Evolutionary conservation across 2,329 filamentous ascomycete species (phyloP).

Genomic region (Ophiostoma perfectum): DNA sequence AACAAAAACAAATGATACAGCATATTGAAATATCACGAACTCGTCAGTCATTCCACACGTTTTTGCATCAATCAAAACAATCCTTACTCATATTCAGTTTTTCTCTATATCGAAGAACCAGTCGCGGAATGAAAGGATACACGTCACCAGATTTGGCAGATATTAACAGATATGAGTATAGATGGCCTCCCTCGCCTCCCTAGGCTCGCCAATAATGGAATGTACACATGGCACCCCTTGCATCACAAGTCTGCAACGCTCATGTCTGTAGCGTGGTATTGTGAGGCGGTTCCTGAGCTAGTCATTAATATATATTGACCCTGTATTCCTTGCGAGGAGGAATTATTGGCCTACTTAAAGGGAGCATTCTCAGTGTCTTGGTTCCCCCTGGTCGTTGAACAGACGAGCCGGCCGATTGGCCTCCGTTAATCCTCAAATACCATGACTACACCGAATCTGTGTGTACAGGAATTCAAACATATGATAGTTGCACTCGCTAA

Average conservation of each 20-base stretch:
- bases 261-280: not conserved
- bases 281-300: not conserved
- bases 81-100: not conserved
- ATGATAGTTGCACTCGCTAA: not conserved
- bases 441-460: not conserved
- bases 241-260: not conserved
- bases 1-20: no score
- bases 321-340: slow-evolving; percentile 6
- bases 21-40: no score
- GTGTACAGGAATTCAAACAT: not conserved
- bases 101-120: not conserved
- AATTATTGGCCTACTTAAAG: not conserved
- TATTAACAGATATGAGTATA: not conserved
- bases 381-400: no score
- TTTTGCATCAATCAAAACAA: not conserved
- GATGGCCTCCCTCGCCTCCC: not conserved
- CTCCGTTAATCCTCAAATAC: not conserved
- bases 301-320: slow-evolving; percentile 11
- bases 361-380: not conserved
- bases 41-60: no score
- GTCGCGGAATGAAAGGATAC: not conserved
- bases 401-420: not conserved
- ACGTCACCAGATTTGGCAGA: not conserved
- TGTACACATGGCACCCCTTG: slow-evolving; percentile 10
- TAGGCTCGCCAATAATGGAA: not conserved